phyloP scores from a whole-genome alignment of 768 basidiomycete species.

The Mycena vulgaris region DNA sequence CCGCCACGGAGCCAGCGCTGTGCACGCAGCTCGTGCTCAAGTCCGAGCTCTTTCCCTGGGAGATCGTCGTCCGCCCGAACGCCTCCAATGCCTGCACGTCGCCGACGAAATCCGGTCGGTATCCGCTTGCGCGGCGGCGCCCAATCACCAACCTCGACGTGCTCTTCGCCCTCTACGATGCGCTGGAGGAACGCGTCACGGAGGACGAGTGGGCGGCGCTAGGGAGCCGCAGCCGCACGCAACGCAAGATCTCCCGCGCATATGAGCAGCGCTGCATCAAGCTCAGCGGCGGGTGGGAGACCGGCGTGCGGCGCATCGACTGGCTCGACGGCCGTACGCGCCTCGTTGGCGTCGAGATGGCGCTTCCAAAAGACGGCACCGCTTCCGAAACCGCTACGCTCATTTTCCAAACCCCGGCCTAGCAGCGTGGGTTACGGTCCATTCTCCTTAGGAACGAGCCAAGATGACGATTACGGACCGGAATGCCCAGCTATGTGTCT shows the following conservation, averaged over 20 bases:
- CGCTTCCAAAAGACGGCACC: conserved; percentile 37
- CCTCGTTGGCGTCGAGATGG: conserved; percentile 74
- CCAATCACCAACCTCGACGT: conserved; percentile 76
- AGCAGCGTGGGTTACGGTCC: background rate
- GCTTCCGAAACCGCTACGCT: conserved; percentile 5
- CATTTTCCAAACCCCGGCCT: conserved; percentile 33
- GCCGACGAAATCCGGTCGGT: background rate
- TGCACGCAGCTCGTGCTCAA: conserved; percentile 65
- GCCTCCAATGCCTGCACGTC: background rate
- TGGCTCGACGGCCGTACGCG: conserved; percentile 75
- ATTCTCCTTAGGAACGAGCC: background rate
- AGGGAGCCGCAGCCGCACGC: conserved; percentile 67
- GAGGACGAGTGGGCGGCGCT: conserved; percentile 77
- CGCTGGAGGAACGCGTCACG: conserved; percentile 70
- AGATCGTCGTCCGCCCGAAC: conserved; percentile 63
- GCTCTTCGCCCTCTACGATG: conserved; percentile 70
- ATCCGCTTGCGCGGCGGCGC: conserved; percentile 36
- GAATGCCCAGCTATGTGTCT: background rate
- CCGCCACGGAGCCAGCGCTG: conserved; percentile 75
- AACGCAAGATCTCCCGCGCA: conserved; percentile 71
- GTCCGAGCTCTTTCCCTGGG: conserved; percentile 75
- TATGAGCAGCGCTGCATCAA: conserved; percentile 75
- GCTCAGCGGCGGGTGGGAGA: conserved; percentile 77
- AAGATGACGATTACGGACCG: conserved; percentile 15
- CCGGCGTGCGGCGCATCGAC: conserved; percentile 78